Conservation (phyloP, 2,329 filamentous ascomycete genomes). For the Macrophomina phaseolina region DNA sequence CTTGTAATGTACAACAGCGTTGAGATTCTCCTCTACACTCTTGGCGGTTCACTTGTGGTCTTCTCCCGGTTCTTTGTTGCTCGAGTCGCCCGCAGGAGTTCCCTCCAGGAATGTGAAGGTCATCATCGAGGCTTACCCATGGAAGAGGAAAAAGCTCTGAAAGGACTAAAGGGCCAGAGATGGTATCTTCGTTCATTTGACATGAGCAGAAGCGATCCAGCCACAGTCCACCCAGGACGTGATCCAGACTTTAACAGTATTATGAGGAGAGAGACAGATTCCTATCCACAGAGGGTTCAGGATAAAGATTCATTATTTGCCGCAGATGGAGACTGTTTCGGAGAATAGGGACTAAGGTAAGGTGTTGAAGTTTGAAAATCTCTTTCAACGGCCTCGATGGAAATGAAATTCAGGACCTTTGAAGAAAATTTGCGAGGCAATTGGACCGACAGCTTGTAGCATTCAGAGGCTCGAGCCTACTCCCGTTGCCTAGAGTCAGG, state of each 20-base stretch:
- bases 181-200: constrained; percentile 3
- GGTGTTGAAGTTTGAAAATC: no score
- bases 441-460: no score
- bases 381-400: no score
- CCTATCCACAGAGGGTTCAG: neutral
- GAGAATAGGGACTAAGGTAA: no score
- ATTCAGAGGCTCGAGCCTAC: no score
- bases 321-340: neutral
- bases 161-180: neutral
- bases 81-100: neutral
- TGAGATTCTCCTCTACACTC: constrained; percentile 21
- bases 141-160: neutral
- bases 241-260: neutral
- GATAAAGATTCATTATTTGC: neutral
- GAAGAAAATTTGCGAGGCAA: no score
- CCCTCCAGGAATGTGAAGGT: neutral
- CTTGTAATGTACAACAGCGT: constrained; percentile 23
- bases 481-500: no score
- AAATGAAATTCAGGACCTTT: no score
- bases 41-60: constrained; percentile 13
- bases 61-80: constrained; percentile 16
- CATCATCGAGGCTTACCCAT: neutral
- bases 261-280: neutral
- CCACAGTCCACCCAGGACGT: neutral
- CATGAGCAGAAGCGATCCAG: neutral